These are phyloP conservation scores for Microsporum canis DNA, from an alignment of 2,329 filamentous ascomycete species.

Conservation along the genomic window DNA sequence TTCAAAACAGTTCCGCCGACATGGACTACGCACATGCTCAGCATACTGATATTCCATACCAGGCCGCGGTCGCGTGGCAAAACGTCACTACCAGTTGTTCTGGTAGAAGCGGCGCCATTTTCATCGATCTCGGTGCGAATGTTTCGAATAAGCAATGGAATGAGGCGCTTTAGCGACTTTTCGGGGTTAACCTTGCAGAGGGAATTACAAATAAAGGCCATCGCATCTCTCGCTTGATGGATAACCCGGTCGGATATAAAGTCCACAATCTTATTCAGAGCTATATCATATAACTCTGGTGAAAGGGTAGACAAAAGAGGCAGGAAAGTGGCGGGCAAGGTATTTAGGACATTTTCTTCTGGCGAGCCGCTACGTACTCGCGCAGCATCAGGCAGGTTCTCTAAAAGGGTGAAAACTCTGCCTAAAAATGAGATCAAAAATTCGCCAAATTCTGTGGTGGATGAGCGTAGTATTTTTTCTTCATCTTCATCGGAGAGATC, in stretches of 20 bases:
- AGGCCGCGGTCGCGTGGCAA: conserved; percentile 82
- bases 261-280: conserved; percentile 78
- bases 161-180: conserved; percentile 79
- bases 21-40: conserved; percentile 97
- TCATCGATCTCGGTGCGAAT: conserved; percentile 96
- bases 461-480: conserved; percentile 77
- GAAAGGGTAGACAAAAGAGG: conserved; percentile 85
- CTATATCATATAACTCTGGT: conserved; percentile 84
- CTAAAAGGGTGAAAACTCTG: conserved; percentile 86
- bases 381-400: conserved; percentile 86
- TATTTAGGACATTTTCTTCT: conserved; percentile 95
- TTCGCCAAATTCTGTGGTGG: conserved; percentile 85
- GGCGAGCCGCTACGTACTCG: conserved; percentile 81
- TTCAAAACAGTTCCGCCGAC: conserved; percentile 81
- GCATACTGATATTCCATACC: conserved; percentile 93
- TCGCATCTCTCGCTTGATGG: conserved; percentile 90
- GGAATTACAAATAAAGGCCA: conserved; percentile 96
- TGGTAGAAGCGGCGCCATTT: conserved; percentile 87
- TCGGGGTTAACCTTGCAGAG: conserved; percentile 91
- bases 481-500: conserved; percentile 80
- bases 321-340: conserved; percentile 78
- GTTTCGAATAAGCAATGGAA: conserved; percentile 79
- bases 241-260: conserved; percentile 93
- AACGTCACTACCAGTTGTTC: conserved; percentile 87
- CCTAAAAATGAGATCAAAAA: conserved; percentile 85